A percentile compares a stretch with the other conserved stretches of the same genome.
Evolutionary conservation across 2,329 filamentous ascomycete species (phyloP).

Genomic region (Conoideocrella luteorostrata): DNA sequence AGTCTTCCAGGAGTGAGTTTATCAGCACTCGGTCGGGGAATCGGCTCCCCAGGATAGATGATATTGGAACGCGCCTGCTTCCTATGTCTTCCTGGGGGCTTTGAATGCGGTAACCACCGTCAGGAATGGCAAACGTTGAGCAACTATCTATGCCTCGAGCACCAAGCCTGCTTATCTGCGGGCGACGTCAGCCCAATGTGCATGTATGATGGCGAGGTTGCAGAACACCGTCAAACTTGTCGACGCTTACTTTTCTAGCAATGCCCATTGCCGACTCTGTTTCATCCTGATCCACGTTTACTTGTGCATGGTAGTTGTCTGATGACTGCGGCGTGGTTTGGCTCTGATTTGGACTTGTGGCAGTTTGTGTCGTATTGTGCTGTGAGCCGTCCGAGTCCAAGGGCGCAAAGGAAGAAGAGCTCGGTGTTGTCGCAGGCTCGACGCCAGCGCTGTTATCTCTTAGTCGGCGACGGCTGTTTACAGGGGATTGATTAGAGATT

Average conservation of each 20-base stretch:
- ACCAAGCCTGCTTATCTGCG: conserved; percentile 3
- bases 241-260: conserved; percentile 5
- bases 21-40: conserved; percentile 5
- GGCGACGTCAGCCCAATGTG: background rate
- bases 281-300: background rate
- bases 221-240: background rate
- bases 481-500: no score
- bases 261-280: conserved; percentile 5
- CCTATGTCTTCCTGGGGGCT: background rate
- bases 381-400: background rate
- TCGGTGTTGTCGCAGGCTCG: background rate
- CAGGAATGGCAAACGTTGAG: conserved; percentile 8
- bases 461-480: no score
- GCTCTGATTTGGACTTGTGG: background rate
- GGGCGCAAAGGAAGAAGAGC: background rate
- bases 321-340: background rate
- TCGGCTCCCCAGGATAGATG: conserved; percentile 3
- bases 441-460: no score
- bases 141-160: conserved; percentile 1
- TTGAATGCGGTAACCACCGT: conserved; percentile 1
- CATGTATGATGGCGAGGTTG: background rate
- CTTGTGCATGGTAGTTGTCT: background rate
- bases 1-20: conserved; percentile 27
- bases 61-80: conserved; percentile 7
- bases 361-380: background rate